Percentiles rank a stretch among this genome's conserved stretches.
Evolutionary conservation across 1,284 basidiomycete genomes (phyloP).

Genomic region (Ganoderma lucidum): DNA sequence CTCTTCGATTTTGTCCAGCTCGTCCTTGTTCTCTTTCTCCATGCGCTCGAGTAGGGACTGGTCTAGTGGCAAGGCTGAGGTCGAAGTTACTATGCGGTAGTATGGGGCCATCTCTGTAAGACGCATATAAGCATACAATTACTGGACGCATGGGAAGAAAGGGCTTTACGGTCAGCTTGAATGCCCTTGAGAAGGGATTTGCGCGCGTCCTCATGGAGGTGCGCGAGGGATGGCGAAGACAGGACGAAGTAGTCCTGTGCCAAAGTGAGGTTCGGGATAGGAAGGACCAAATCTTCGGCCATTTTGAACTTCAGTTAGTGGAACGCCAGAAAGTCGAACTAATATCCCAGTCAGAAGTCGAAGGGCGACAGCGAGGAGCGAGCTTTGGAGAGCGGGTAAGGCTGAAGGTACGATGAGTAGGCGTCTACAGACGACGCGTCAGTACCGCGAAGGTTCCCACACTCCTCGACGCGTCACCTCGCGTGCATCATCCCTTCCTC

Average conservation of each 20-base stretch:
- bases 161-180: conserved; percentile 80
- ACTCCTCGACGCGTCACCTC: conserved; percentile 53
- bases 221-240: conserved; percentile 63
- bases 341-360: conserved; percentile 10
- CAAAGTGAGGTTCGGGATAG: conserved; percentile 86
- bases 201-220: conserved; percentile 74
- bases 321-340: neutral
- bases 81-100: conserved; percentile 64
- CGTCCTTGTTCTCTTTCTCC: conserved; percentile 79
- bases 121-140: neutral
- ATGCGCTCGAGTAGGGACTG: conserved; percentile 71
- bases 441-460: conserved; percentile 41
- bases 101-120: conserved; percentile 85
- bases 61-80: conserved; percentile 59
- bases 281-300: conserved; percentile 86
- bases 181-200: conserved; percentile 79
- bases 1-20: conserved; percentile 82
- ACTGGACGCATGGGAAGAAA: neutral
- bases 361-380: conserved; percentile 11
- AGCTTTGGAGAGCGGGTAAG: conserved; percentile 11
- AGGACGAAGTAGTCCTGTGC: conserved; percentile 83
- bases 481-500: conserved; percentile 19
- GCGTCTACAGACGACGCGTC: conserved; percentile 44
- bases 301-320: conserved; percentile 48
- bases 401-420: conserved; percentile 20